Conservation (phyloP, 345 rosid genomes). For the Ceriops tagal region DNA sequence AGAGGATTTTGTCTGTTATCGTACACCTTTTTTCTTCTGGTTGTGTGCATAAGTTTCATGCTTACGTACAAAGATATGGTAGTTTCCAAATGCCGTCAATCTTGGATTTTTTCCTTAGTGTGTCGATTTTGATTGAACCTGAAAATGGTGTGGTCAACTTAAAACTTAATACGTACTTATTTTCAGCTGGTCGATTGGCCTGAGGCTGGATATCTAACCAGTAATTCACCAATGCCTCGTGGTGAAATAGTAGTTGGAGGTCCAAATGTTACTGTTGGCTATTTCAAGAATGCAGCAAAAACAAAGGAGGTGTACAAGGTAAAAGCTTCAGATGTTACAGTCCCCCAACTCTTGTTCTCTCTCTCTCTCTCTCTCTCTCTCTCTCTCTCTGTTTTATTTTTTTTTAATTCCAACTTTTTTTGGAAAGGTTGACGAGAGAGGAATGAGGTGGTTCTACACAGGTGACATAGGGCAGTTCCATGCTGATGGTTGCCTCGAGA, state of each 20-base stretch:
- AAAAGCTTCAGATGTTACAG: conserved; percentile 6
- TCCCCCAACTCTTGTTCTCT: no score
- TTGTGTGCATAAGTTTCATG: no score
- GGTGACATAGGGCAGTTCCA: conserved; percentile 95
- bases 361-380: not conserved
- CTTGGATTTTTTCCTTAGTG: not conserved
- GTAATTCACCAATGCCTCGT: conserved; percentile 83
- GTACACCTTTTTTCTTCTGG: no score
- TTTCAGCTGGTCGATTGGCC: conserved; percentile 95
- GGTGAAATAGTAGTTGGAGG: conserved; percentile 98
- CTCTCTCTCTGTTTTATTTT: not conserved
- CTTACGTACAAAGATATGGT: no score
- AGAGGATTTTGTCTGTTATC: not conserved
- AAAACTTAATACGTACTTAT: not conserved
- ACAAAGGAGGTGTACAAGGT: conserved; percentile 90
- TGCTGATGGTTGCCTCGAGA: conserved; percentile 95
- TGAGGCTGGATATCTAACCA: conserved; percentile 79
- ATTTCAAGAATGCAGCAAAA: conserved; percentile 88
- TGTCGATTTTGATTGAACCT: not conserved
- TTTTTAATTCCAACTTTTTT: not conserved
- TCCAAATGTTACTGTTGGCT: conserved; percentile 83
- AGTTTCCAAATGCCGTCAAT: not conserved
- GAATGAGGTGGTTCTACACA: conserved; percentile 97
- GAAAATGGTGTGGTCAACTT: no score
- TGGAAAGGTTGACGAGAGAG: conserved; percentile 82